Percentiles rank a stretch among this genome's conserved stretches.
phyloP scores from a whole-genome alignment of 257 asterid species.

The Linderniella brevidens region DNA sequence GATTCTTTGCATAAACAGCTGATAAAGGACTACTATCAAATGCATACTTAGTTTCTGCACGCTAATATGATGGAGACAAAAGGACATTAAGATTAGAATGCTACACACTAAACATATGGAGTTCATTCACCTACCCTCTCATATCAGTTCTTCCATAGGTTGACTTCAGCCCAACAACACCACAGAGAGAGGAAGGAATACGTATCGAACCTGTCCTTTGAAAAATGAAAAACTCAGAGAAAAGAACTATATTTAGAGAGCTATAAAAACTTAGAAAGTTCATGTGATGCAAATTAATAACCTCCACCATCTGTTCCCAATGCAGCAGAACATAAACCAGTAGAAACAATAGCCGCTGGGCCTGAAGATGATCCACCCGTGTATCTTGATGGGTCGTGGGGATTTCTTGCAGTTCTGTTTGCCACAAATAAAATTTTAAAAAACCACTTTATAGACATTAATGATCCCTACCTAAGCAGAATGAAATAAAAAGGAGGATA shows the following conservation, averaged over 20 bases:
- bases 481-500: no score
- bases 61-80: no score
- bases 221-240: constrained; percentile 11
- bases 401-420: constrained; percentile 90
- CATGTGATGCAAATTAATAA: constrained; percentile 20
- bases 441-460: background rate
- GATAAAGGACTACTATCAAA: no score
- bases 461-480: constrained; percentile 23
- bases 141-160: constrained; percentile 85
- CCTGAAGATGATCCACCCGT: constrained; percentile 99
- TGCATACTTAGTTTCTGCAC: no score
- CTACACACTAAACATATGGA: constrained; percentile 8
- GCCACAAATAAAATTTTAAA: constrained; percentile 5
- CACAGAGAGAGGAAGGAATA: constrained; percentile 93
- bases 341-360: constrained; percentile 92
- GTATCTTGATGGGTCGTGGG: constrained; percentile 87
- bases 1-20: no score
- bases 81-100: background rate
- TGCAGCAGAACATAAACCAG: constrained; percentile 95
- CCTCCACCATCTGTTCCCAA: constrained; percentile 99
- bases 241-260: constrained; percentile 8
- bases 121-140: constrained; percentile 44
- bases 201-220: constrained; percentile 76
- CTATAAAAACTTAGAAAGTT: constrained; percentile 12
- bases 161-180: constrained; percentile 86